Evolutionary conservation across 2,329 filamentous ascomycete genomes (phyloP).

Genomic region (Xenosphaeropsis pyriputrescens): DNA sequence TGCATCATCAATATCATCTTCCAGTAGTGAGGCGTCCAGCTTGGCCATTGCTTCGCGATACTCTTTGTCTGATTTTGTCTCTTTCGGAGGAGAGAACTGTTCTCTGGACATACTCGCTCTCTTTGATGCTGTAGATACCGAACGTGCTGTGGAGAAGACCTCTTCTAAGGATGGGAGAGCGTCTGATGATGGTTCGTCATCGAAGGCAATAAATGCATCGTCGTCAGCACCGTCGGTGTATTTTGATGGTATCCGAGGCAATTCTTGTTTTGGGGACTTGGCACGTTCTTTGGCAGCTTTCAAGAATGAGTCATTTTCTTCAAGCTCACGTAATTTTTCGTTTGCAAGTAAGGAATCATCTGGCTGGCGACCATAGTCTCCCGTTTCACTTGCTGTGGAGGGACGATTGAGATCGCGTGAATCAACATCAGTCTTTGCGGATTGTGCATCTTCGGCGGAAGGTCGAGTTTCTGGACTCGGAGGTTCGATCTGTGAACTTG

Average conservation of each 20-base stretch:
- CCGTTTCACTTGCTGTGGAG: too few species aligned
- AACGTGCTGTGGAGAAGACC: constrained; percentile 3
- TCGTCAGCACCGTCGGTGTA: background rate
- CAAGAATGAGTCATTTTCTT: constrained; percentile 1
- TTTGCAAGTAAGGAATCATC: constrained; percentile 27
- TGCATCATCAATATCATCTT: constrained; percentile 5
- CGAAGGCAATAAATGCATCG: background rate
- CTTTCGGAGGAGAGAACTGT: constrained; percentile 1
- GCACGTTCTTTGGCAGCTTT: background rate
- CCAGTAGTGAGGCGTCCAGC: constrained; percentile 17
- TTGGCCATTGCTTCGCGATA: constrained; percentile 29
- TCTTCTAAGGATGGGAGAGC: constrained; percentile 1
- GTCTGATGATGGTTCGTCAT: background rate
- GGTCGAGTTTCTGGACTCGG: background rate
- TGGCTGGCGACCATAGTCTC: constrained; percentile 16
- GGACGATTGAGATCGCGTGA: too few species aligned
- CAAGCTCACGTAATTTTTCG: constrained; percentile 3
- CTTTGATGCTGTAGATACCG: constrained; percentile 17
- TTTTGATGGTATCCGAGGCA: background rate
- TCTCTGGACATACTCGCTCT: constrained; percentile 6
- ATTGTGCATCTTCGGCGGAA: too few species aligned
- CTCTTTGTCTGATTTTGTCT: constrained; percentile 17
- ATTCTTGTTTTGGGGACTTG: background rate
- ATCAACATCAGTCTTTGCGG: too few species aligned
- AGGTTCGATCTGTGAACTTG: background rate